A percentile compares a stretch with the other conserved stretches of the same genome.
phyloP scores from a whole-genome alignment of 257 asterid species.

The Salvia miltiorrhiza region DNA sequence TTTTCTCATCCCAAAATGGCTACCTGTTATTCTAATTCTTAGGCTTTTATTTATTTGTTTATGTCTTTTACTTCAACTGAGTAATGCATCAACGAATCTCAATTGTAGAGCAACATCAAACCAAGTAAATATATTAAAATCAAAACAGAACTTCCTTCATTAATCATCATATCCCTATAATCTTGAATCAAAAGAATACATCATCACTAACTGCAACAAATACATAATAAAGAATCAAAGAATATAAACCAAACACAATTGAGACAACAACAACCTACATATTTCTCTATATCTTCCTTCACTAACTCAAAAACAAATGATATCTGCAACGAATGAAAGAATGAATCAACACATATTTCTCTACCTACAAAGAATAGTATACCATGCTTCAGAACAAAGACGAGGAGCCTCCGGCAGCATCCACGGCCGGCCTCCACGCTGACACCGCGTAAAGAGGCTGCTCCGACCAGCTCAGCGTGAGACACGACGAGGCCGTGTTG shows the following conservation, averaged over 20 bases:
- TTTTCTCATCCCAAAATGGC: no score
- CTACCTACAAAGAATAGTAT: slow-evolving; percentile 53
- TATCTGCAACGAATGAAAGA: slow-evolving; percentile 77
- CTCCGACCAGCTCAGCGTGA: slow-evolving; percentile 68
- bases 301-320: slow-evolving; percentile 31
- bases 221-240: slow-evolving; percentile 26
- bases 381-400: no score
- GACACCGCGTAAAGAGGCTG: slow-evolving; percentile 78
- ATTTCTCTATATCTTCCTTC: background rate
- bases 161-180: slow-evolving; percentile 2
- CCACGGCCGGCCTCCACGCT: slow-evolving; percentile 55
- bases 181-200: slow-evolving; percentile 13
- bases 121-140: no score
- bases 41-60: no score
- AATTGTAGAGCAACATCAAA: no score
- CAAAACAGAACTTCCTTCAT: no score
- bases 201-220: background rate
- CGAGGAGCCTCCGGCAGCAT: slow-evolving; percentile 53
- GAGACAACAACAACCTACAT: no score
- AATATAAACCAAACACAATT: slow-evolving; percentile 19
- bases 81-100: no score
- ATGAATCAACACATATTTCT: slow-evolving; percentile 33
- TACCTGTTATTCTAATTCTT: no score
- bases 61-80: no score
- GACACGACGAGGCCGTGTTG: slow-evolving; percentile 22